phyloP scores from a whole-genome alignment of 805 yeast genomes.

The Cyberlindnera mississippiensis region DNA sequence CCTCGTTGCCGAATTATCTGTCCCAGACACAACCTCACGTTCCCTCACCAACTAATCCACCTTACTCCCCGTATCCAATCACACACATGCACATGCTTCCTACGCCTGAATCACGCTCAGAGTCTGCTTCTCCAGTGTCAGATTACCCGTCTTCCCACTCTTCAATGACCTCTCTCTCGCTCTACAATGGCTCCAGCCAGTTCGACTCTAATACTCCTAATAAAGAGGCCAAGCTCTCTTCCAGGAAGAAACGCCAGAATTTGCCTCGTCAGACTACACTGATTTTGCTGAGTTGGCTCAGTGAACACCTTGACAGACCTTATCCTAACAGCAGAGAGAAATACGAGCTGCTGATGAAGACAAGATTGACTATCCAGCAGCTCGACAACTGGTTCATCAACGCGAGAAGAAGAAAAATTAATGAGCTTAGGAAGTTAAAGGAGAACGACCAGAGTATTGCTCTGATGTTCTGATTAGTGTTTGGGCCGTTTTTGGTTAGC shows the following conservation, averaged over 20 bases:
- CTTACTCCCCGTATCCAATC: constrained; percentile 4
- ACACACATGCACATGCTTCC: constrained; percentile 6
- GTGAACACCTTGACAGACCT: constrained; percentile 71
- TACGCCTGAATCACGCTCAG: constrained; percentile 18
- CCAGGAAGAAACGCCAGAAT: constrained; percentile 60
- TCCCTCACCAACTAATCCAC: too few species aligned
- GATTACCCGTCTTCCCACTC: too few species aligned
- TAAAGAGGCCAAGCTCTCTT: constrained; percentile 14
- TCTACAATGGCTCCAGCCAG: too few species aligned
- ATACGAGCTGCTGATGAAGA: constrained; percentile 58
- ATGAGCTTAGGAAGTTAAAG: constrained; percentile 23
- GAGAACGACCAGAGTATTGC: constrained; percentile 27
- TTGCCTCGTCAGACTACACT: constrained; percentile 75
- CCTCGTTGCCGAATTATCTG: constrained; percentile 11
- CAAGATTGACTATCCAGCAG: constrained; percentile 79
- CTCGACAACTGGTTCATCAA: constrained; percentile 85
- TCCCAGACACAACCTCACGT: too few species aligned
- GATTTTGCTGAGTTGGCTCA: constrained; percentile 66
- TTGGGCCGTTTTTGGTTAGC: not conserved
- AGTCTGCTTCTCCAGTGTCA: constrained; percentile 8
- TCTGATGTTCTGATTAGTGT: constrained; percentile 20
- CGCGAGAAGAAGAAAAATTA: constrained; percentile 72
- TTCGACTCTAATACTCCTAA: constrained; percentile 3
- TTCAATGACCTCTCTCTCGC: too few species aligned
- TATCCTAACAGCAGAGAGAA: constrained; percentile 81